Percentiles rank a stretch among this genome's conserved stretches.
These are phyloP conservation scores for Hypoxylon rubiginosum DNA, from an alignment of 2,329 filamentous ascomycete species.

Conservation along the genomic window DNA sequence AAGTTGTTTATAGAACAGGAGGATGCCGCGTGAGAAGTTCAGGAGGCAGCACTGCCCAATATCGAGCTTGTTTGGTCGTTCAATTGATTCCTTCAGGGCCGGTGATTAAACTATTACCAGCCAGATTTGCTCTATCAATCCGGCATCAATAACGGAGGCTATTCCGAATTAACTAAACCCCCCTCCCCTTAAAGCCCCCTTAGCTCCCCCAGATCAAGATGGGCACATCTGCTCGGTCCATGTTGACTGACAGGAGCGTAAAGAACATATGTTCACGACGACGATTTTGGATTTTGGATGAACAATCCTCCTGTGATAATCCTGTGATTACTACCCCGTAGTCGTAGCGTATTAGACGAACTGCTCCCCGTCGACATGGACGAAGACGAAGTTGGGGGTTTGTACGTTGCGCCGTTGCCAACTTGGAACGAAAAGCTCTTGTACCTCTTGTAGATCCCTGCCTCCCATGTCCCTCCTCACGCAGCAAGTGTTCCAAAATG, in stretches of 20 bases:
- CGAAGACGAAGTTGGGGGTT: background rate
- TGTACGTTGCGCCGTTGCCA: background rate
- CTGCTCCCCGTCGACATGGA: background rate
- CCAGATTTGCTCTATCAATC: constrained; percentile 5
- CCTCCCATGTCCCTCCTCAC: constrained; percentile 55
- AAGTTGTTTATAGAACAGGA: constrained; percentile 40
- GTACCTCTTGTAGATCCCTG: constrained; percentile 51
- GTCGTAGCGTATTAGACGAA: constrained; percentile 9
- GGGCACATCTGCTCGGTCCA: constrained; percentile 14
- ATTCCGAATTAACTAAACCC: constrained; percentile 10
- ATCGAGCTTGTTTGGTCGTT: constrained; percentile 15
- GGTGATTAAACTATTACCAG: constrained; percentile 26
- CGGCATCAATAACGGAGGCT: constrained; percentile 15
- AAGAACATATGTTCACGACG: constrained; percentile 20
- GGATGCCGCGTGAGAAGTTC: constrained; percentile 27
- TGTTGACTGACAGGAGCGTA: constrained; percentile 7
- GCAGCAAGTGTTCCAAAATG: constrained; percentile 59
- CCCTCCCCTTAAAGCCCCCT: background rate
- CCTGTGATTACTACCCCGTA: constrained; percentile 27
- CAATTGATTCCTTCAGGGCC: constrained; percentile 26
- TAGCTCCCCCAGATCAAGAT: constrained; percentile 4
- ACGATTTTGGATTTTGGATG: constrained; percentile 5
- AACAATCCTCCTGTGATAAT: background rate
- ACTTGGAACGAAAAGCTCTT: constrained; percentile 24
- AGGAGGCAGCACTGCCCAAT: constrained; percentile 25